A percentile compares a stretch with the other conserved stretches of the same genome.
Conservation (phyloP, 2,329 filamentous ascomycete genomes). For the Penicillium sp. region DNA sequence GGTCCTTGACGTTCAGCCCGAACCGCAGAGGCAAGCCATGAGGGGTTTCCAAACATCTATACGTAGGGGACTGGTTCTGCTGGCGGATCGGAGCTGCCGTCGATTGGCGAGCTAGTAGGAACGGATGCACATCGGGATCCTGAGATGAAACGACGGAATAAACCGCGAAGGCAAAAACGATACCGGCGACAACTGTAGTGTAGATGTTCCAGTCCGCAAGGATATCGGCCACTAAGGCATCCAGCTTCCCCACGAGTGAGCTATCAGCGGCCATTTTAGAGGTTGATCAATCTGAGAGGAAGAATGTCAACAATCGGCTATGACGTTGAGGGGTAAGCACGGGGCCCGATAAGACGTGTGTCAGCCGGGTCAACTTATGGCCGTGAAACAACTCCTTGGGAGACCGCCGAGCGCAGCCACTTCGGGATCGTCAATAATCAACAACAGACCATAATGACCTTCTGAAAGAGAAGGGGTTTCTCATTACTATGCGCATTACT, state of each 20-base stretch:
- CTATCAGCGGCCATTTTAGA: conserved; percentile 44
- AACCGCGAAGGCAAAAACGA: conserved; percentile 63
- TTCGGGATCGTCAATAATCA: conserved; percentile 7
- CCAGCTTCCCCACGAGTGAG: conserved; percentile 62
- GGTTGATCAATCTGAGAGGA: not conserved
- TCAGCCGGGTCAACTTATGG: conserved; percentile 20
- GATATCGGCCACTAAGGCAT: conserved; percentile 65
- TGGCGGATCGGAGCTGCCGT: conserved; percentile 73
- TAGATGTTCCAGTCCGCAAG: conserved; percentile 78
- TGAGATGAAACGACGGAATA: conserved; percentile 67
- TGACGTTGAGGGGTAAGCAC: conserved; percentile 25
- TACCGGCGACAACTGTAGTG: conserved; percentile 67
- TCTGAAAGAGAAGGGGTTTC: not conserved
- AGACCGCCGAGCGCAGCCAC: conserved; percentile 2
- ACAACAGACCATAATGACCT: conserved; percentile 12
- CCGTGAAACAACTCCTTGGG: conserved; percentile 17
- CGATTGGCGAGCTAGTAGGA: conserved; percentile 82
- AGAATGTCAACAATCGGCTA: conserved; percentile 14
- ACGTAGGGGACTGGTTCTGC: conserved; percentile 78
- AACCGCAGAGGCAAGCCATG: conserved; percentile 76
- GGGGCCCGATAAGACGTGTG: conserved; percentile 4
- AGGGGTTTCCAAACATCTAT: conserved; percentile 77
- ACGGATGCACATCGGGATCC: conserved; percentile 87
- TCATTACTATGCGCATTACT: not conserved
- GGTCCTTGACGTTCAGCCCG: conserved; percentile 77